Evolutionary conservation across 2,329 filamentous ascomycete genomes (phyloP), one percentile per base, ranked within the genome.

Genomic region (Basipetospora chlamydospora): DNA sequence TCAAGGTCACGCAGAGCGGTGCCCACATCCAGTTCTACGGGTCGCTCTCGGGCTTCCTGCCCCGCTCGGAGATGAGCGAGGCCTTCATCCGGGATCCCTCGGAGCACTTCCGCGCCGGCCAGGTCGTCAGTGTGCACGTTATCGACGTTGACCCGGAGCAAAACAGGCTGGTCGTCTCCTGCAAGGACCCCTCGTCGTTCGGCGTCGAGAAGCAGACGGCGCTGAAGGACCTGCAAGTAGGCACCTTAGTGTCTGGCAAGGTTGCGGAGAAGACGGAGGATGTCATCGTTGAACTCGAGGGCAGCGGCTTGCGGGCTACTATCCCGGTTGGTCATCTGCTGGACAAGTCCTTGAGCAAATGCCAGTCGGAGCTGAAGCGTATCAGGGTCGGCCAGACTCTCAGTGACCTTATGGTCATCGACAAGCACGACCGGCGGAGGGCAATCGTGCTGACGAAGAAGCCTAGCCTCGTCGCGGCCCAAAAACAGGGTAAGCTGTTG

Each of bases 11-110:
- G 39, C 59, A 71, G 3, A 74, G 75, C 37, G 90, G 90, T 41
- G 90, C 90, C 9, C 74, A 88, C 13, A 80, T 98, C 37, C 85
- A 93, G 52, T 98, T 96, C 58, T 98, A 92, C 49, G 85, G 85
- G 13, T 60, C 67, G 7, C 66, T 98, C 15, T 74, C 76, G 44
- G 92, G 81, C 7, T 98, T 92, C 61, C 67, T 98, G 38, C 90
- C 90, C 2, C 78, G 93, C 1, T 83, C 83, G 1, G 88, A 98
- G 58, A 98, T 98, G 90, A 96, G 90, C 53, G 90, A 98, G 54
- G 86, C 87, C 9, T 95, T 80, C 51, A 95, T 98, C 49, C 73
- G 80, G 46, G 82, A 95, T 49, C 86, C 90, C 4, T 74, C 73
- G 31, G 77, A 92, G 49, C 87, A 96, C 57, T 98, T 98, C 63